Evolutionary conservation across 805 yeast genomes (phyloP).

Genomic region (Metschnikowia lachancei): DNA sequence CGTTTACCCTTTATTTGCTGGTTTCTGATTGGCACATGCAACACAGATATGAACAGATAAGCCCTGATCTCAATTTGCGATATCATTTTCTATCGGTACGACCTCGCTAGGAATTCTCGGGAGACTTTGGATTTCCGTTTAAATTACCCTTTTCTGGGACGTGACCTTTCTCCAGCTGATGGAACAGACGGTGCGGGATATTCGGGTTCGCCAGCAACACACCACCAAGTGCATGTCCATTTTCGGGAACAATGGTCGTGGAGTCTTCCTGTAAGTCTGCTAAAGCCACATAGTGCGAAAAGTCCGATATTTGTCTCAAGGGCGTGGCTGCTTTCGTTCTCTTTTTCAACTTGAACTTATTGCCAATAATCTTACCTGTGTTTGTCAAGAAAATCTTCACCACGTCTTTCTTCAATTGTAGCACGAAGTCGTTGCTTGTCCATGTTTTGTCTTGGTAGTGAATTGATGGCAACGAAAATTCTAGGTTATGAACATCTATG

Average conservation of each 20-base stretch:
- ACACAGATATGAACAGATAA: too few relatives aligned
- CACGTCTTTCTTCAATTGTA: slow-evolving; percentile 60
- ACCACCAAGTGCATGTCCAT: not conserved
- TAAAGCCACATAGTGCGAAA: slow-evolving; percentile 37
- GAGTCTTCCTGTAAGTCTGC: slow-evolving; percentile 33
- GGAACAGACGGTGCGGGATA: not conserved
- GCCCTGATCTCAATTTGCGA: not conserved
- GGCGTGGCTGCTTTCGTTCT: slow-evolving; percentile 28
- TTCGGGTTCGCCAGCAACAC: not conserved
- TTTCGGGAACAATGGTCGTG: not conserved
- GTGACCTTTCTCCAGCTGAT: not conserved
- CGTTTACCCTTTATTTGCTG: too few relatives aligned
- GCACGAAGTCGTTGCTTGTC: slow-evolving; percentile 66
- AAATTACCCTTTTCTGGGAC: too few relatives aligned
- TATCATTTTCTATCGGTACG: too few relatives aligned
- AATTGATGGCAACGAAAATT: slow-evolving; percentile 55
- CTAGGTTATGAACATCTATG: slow-evolving; percentile 74
- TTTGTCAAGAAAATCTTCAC: slow-evolving; percentile 57
- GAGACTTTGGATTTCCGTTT: not conserved
- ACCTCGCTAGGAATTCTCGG: too few relatives aligned
- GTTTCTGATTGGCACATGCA: too few relatives aligned
- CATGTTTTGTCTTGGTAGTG: slow-evolving; percentile 60
- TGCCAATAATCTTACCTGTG: slow-evolving; percentile 76
- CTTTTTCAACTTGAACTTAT: slow-evolving; percentile 55
- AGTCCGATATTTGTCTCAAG: slow-evolving; percentile 40